These are phyloP conservation scores for Boletus reticulatus DNA, from an alignment of 768 basidiomycete species.

Conservation along the genomic window DNA sequence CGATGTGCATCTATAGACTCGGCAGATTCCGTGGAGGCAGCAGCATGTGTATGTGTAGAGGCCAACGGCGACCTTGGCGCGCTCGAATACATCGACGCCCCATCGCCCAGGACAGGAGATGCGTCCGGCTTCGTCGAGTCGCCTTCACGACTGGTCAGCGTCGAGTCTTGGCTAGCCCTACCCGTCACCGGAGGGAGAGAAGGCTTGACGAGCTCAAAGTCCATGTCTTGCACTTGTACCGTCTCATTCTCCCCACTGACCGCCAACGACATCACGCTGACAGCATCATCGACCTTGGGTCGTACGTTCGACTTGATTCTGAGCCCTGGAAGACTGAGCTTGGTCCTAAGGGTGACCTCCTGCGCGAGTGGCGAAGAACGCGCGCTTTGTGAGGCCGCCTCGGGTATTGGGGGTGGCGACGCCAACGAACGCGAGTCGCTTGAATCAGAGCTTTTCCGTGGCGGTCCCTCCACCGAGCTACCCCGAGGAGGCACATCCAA, in stretches of 20 bases:
- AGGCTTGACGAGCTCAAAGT: constrained; percentile 76
- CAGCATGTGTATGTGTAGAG: not conserved
- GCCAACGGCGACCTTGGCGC: constrained; percentile 27
- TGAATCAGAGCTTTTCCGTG: constrained; percentile 26
- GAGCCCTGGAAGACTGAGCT: constrained; percentile 68
- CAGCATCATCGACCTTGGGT: constrained; percentile 30
- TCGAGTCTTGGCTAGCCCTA: constrained; percentile 57
- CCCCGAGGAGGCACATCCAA: constrained; percentile 16
- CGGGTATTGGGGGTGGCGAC: constrained; percentile 41
- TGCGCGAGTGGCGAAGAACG: constrained; percentile 28
- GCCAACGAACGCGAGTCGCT: constrained; percentile 34
- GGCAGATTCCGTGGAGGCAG: constrained; percentile 15
- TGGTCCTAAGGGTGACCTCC: constrained; percentile 46
- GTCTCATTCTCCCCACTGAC: constrained; percentile 44
- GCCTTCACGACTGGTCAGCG: constrained; percentile 30
- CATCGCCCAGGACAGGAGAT: constrained; percentile 37
- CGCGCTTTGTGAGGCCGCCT: constrained; percentile 35
- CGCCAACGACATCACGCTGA: constrained; percentile 25
- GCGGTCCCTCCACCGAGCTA: constrained; percentile 19
- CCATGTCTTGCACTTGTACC: constrained; percentile 76
- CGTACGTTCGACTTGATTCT: constrained; percentile 39
- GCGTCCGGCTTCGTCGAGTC: constrained; percentile 6
- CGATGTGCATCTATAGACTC: constrained; percentile 58
- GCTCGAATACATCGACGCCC: constrained; percentile 39
- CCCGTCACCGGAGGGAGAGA: constrained; percentile 42